Conservation (phyloP, 2,329 filamentous ascomycete genomes). For the Penicillium olsonii region DNA sequence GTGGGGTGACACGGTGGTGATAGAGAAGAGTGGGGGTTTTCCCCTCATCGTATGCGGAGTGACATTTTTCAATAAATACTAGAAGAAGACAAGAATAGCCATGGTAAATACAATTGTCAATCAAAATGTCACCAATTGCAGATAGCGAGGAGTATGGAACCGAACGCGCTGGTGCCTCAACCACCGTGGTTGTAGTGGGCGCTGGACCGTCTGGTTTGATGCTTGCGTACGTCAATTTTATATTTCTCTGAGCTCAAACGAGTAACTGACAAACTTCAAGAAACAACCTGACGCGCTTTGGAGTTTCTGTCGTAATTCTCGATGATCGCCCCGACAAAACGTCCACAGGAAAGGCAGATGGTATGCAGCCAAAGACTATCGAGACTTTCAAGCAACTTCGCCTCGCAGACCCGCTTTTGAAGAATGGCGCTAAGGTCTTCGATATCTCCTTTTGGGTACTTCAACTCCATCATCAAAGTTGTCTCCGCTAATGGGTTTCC, state of each 20-base stretch:
- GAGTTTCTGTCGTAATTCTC: conserved; percentile 65
- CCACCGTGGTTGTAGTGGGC: conserved; percentile 42
- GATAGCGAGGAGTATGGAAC: conserved; percentile 29
- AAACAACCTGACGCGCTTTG: conserved; percentile 63
- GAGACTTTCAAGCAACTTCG: conserved; percentile 74
- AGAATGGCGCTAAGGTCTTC: conserved; percentile 68
- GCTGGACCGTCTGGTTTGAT: conserved; percentile 50
- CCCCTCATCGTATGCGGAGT: conserved; percentile 11
- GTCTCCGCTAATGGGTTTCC: neutral
- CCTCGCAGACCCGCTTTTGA: conserved; percentile 67
- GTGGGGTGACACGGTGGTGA: conserved; percentile 44
- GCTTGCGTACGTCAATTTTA: conserved; percentile 37
- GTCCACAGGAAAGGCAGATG: conserved; percentile 68
- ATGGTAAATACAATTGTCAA: neutral
- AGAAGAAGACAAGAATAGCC: neutral
- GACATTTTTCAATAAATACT: conserved; percentile 2
- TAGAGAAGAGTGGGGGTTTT: conserved; percentile 16
- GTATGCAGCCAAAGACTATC: conserved; percentile 75
- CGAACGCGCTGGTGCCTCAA: conserved; percentile 17
- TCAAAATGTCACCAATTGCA: conserved; percentile 32
- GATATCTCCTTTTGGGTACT: conserved; percentile 72
- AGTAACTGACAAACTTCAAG: conserved; percentile 33
- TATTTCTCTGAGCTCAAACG: conserved; percentile 23
- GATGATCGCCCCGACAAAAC: conserved; percentile 71
- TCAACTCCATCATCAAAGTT: neutral